Percentiles rank a stretch among this genome's conserved stretches.
These are phyloP conservation scores for Fusarium newnesense DNA, from an alignment of 2,329 filamentous ascomycete species.

Conservation along the genomic window DNA sequence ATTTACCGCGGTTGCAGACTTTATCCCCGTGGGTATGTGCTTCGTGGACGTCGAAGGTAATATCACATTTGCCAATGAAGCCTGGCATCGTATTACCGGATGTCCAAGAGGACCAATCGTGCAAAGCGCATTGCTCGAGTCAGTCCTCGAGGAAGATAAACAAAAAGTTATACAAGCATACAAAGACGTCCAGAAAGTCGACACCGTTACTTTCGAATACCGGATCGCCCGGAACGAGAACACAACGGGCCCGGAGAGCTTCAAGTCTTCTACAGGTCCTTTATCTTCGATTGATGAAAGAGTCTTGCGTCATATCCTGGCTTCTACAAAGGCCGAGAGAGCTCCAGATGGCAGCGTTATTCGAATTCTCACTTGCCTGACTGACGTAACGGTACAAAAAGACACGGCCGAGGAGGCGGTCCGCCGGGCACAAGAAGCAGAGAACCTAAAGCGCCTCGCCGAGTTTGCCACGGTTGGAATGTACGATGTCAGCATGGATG, in stretches of 20 bases:
- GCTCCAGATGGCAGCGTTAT: constrained; percentile 55
- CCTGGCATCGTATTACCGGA: constrained; percentile 67
- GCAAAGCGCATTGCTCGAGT: constrained; percentile 54
- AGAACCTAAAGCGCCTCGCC: constrained; percentile 64
- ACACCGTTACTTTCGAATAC: constrained; percentile 60
- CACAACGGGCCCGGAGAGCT: not conserved
- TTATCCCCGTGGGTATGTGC: constrained; percentile 79
- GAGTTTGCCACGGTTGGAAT: constrained; percentile 65
- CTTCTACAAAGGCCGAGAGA: constrained; percentile 59
- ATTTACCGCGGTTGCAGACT: constrained; percentile 77
- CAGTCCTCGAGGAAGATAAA: constrained; percentile 59
- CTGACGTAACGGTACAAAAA: constrained; percentile 63
- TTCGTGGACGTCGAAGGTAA: constrained; percentile 73
- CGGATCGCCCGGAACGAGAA: constrained; percentile 43
- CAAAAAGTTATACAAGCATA: constrained; percentile 54
- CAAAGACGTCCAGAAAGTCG: constrained; percentile 51
- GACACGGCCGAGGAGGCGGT: constrained; percentile 60
- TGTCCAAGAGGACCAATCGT: constrained; percentile 50
- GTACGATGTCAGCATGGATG: constrained; percentile 64
- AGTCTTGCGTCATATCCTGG: constrained; percentile 57
- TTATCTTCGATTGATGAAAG: constrained; percentile 42
- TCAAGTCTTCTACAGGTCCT: constrained; percentile 34
- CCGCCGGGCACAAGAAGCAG: constrained; percentile 60
- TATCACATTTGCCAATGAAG: constrained; percentile 77
- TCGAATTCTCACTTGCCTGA: constrained; percentile 60